These are phyloP conservation scores for Salix brachista DNA, from an alignment of 345 rosid genomes.

Conservation along the genomic window DNA sequence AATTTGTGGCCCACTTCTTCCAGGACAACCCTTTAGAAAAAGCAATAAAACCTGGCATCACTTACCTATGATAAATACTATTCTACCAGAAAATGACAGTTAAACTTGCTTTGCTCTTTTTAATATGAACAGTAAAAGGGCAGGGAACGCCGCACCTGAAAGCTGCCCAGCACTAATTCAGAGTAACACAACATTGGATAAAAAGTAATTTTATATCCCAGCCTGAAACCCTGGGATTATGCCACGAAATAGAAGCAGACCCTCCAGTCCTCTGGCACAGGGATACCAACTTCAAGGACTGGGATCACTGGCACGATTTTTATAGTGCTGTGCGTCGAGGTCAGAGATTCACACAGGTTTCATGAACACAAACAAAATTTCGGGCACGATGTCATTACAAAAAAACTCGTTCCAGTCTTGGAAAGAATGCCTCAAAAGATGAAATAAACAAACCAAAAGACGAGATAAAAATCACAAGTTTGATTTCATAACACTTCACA, in stretches of 20 bases:
- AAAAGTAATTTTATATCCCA: too few relatives aligned
- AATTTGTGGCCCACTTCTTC: not conserved
- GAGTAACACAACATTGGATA: too few relatives aligned
- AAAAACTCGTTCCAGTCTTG: not conserved
- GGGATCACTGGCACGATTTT: not conserved
- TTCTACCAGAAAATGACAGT: too few relatives aligned
- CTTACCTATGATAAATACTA: not conserved
- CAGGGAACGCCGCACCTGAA: too few relatives aligned
- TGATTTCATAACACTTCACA: not conserved
- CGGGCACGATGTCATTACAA: not conserved
- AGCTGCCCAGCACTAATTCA: too few relatives aligned
- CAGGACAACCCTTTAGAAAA: not conserved
- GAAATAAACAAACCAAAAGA: not conserved
- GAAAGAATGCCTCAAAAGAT: not conserved
- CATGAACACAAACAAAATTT: not conserved
- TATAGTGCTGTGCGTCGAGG: not conserved
- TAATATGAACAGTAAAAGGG: too few relatives aligned
- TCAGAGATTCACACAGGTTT: not conserved
- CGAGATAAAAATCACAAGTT: not conserved
- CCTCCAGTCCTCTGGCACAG: too few relatives aligned
- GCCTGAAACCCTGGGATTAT: too few relatives aligned
- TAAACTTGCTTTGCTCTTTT: too few relatives aligned
- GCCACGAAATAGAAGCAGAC: not conserved
- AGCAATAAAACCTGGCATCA: not conserved
- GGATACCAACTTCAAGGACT: not conserved